Conservation (phyloP, 2,329 filamentous ascomycete genomes). For the Blumeria hordei region DNA sequence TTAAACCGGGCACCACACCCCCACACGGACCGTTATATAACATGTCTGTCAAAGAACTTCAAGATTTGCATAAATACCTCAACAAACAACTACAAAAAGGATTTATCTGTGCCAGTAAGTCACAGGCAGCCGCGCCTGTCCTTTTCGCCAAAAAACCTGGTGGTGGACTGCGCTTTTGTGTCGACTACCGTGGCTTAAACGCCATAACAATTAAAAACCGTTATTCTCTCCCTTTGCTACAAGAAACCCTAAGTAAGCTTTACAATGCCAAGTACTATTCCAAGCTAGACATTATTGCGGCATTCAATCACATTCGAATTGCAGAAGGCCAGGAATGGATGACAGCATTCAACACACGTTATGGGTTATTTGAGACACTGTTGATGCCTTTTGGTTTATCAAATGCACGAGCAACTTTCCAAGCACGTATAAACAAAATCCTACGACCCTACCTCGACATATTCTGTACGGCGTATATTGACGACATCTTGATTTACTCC, state of each 20-base stretch:
- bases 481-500: background rate
- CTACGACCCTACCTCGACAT: no score
- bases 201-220: no score
- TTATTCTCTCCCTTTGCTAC: no score
- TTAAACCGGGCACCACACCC: no score
- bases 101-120: background rate
- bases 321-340: background rate
- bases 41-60: background rate
- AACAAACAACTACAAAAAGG: background rate
- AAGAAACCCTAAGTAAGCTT: no score
- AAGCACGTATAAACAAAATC: background rate
- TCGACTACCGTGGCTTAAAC: no score
- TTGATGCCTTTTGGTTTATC: slow-evolving; percentile 1
- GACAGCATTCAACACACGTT: background rate
- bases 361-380: background rate
- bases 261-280: no score
- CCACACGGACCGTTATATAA: background rate
- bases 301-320: background rate
- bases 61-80: background rate
- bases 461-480: background rate
- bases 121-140: no score
- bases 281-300: background rate
- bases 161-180: no score
- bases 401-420: background rate
- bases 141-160: no score